Base-by-base conservation (phyloP, 345 rosid species). In the Camelina neglecta region DNA sequence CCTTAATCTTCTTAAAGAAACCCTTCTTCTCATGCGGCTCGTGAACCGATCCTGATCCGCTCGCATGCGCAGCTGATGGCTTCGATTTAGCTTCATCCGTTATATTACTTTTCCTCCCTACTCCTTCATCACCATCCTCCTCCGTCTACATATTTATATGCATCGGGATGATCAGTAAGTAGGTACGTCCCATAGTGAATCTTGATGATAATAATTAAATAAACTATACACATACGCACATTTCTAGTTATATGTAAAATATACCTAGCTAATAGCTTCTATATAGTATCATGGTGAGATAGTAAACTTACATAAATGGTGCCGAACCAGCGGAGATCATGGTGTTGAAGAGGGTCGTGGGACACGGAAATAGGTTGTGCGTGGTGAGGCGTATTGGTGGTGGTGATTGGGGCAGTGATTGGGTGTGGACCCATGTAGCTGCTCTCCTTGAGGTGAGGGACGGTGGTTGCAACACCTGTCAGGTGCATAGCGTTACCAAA, bases 81-180 rank as follows among this genome's bases (percentile, higher is more conserved):
- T 84, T 87, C 79, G 85, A 79, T 72, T 87, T 86, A 60, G 87
- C 71, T 76, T 89, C 89, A 81, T 86, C 77, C 36, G 50, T 79
- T 66, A 76, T 2, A 85, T 82, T 63, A 44, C 29, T 83, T 83
- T 82, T 81, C 83, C 84, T 81, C 47, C 87, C 62, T 62, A 87
- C 88, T 33, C 87, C 91, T 83, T 81, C 62, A 54, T 81, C 62
- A 54, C 79, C 93, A 61, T 84, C 84, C 45, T 85, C 93, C 79
- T 83, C 84, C 1, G 84, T 12, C 76, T 72, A 53, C 42, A 31
- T 12, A 21, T 26, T 24, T 24, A 41, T 62, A 7, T 1, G 67
- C 33, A 12, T 21, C 33, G 16, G 16, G 7, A 42, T 42, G 18
- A 41, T 61, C 65, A 18, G 18, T 18, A 18, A 60, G 5, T 39